A percentile compares a stretch with the other conserved stretches of the same genome.
phyloP scores from a whole-genome alignment of 2,329 filamentous ascomycete genomes.

The Ustulina deusta region DNA sequence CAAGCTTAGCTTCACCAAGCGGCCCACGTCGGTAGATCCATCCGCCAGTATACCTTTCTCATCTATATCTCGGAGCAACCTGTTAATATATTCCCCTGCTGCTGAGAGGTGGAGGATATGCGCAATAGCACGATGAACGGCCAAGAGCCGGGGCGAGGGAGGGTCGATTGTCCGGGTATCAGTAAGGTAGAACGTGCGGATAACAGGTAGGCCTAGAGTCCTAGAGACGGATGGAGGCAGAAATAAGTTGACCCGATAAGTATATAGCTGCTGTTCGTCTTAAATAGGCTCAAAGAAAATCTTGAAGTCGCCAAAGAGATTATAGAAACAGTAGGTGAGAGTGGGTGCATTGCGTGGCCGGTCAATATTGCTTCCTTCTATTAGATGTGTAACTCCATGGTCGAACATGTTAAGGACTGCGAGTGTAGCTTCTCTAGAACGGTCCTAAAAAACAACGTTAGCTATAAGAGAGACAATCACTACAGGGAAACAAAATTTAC shows the following conservation, averaged over 20 bases:
- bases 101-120: constrained; percentile 51
- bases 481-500: constrained; percentile 13
- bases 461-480: constrained; percentile 12
- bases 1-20: constrained; percentile 30
- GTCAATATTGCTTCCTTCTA: constrained; percentile 57
- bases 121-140: constrained; percentile 51
- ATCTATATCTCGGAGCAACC: constrained; percentile 45
- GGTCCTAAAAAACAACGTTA: constrained; percentile 13
- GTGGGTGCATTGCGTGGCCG: constrained; percentile 45
- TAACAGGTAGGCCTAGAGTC: constrained; percentile 46
- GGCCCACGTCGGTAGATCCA: constrained; percentile 38
- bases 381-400: constrained; percentile 50
- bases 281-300: constrained; percentile 49
- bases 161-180: constrained; percentile 48
- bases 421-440: constrained; percentile 51
- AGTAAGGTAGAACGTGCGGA: constrained; percentile 48
- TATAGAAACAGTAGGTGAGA: constrained; percentile 50
- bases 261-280: constrained; percentile 39
- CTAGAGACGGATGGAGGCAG: constrained; percentile 2
- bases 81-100: constrained; percentile 51
- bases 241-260: constrained; percentile 49
- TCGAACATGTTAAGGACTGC: constrained; percentile 59
- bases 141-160: constrained; percentile 51
- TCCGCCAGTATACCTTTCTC: constrained; percentile 32
- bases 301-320: constrained; percentile 51